Percentiles rank a stretch among this genome's conserved stretches.
Conservation (phyloP, 2,329 filamentous ascomycete genomes). For the Colletotrichum truncatum region DNA sequence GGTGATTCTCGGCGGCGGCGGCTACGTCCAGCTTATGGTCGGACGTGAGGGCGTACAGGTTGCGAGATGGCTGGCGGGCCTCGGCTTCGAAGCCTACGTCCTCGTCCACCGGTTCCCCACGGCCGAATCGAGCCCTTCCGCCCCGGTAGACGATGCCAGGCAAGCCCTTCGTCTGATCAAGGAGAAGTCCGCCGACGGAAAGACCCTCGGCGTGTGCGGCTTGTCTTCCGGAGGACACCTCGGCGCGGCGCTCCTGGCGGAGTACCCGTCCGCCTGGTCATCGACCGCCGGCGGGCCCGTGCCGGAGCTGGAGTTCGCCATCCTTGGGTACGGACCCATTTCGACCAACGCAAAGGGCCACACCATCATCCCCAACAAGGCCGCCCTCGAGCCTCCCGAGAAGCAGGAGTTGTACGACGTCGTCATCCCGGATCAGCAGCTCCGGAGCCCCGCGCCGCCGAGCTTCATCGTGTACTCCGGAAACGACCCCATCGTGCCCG, state of each 20-base stretch:
- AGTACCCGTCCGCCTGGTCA: conserved; percentile 31
- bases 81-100: conserved; percentile 34
- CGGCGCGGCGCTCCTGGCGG: conserved; percentile 32
- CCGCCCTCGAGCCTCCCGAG: conserved; percentile 33
- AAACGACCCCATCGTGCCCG: conserved; percentile 33
- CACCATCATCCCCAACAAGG: conserved; percentile 32
- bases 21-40: conserved; percentile 35
- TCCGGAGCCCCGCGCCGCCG: conserved; percentile 29
- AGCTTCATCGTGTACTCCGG: conserved; percentile 34
- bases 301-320: conserved; percentile 29
- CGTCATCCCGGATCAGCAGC: conserved; percentile 33
- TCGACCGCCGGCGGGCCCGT: conserved; percentile 14
- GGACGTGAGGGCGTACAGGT: conserved; percentile 34
- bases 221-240: conserved; percentile 35
- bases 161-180: conserved; percentile 31
- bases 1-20: conserved; percentile 34
- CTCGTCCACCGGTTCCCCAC: conserved; percentile 35
- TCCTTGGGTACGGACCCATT: conserved; percentile 36
- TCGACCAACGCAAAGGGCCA: conserved; percentile 34
- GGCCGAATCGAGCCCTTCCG: conserved; percentile 28
- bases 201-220: conserved; percentile 30
- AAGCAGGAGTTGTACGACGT: conserved; percentile 34
- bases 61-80: conserved; percentile 32
- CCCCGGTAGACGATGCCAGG: conserved; percentile 33
- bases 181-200: not conserved